Base-by-base conservation (phyloP, 306 rosid species). In the Dalbergia cochinchinensis region DNA sequence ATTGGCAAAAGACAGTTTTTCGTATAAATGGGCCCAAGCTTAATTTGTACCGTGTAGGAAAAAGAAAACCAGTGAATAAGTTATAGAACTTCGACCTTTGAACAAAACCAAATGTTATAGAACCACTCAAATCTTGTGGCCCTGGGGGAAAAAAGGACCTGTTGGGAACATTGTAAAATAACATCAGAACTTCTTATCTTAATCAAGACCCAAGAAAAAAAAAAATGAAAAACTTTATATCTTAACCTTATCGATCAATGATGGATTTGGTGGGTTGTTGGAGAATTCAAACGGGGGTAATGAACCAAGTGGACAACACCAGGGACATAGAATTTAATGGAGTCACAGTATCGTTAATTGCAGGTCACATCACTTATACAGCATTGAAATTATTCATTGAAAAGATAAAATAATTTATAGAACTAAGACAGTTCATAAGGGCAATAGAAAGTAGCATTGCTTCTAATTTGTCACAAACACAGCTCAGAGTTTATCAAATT, bases 281-380 rank as follows among this genome's bases (percentile, higher is more conserved):
- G 33, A 83, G 58, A 64, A 61, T 61, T 61, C 39, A 78, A 47
- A 35, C 26, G 26, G 66, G 66, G 71, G 65, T 12, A 63, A 64
- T 58, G n/a, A 77, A 42, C 64, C 51, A 57, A 47, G 4, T 10
- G 69, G 51, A 65, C 44, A 19, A 8, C 18, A 26, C 31, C 31
- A 45, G 33, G 41, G 15, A 2, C 71, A 57, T 6, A 58, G 33
- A 72, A 83, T 78, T 83, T 83, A 83, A 72, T 83, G 48, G 70
- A 42, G 22, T 20, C 11, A 54, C 80, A 58, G 76, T 35, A 37
- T 35, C 59, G 5, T 63, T 70, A 39, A 63, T 73, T 77, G 35
- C 9, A 44, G 45, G 35, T 37, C 53, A 47, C 53, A 47, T 47
- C 53, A 5, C n/a, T 53, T 5, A 53, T n/a, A n/a, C n/a, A 53